phyloP scores from a whole-genome alignment of 208 protist genomes.

The Novymonas esmeraldas region DNA sequence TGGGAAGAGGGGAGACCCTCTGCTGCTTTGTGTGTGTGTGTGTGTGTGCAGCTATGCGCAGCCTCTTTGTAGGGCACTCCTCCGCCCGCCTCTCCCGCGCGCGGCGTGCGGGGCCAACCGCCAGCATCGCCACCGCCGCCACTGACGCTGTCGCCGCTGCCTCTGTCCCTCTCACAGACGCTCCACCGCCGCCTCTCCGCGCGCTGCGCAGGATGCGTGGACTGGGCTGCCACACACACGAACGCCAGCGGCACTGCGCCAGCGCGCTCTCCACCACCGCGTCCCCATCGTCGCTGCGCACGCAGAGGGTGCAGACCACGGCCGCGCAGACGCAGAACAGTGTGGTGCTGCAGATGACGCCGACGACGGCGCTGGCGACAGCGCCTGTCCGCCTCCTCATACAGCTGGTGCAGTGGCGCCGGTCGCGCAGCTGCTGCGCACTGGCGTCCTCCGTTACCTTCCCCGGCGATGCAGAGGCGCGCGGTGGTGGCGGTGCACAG shows the following conservation, averaged over 20 bases:
- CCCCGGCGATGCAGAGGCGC: background rate
- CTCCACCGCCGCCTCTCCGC: slow-evolving; percentile 3
- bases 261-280: background rate
- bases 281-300: slow-evolving; percentile 1
- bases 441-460: background rate
- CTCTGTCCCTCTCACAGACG: background rate
- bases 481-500: background rate
- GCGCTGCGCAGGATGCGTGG: background rate
- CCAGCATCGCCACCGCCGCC: background rate
- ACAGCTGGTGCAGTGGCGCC: slow-evolving; percentile 21
- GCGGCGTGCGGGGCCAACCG: background rate
- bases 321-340: background rate
- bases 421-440: slow-evolving; percentile 3
- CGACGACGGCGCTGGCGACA: slow-evolving; percentile 7
- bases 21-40: too few relatives aligned
- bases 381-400: slow-evolving; percentile 10
- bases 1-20: too few relatives aligned
- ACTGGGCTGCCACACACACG: background rate
- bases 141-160: slow-evolving; percentile 4
- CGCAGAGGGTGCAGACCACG: background rate
- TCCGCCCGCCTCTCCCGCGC: slow-evolving; percentile 1
- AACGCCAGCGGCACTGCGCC: too few relatives aligned
- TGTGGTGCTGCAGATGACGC: background rate
- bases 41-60: too few relatives aligned
- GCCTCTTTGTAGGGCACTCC: slow-evolving; percentile 15